Percentiles rank a stretch among this genome's conserved stretches.
Evolutionary conservation across 2,329 filamentous ascomycete genomes (phyloP).

Genomic region (Penicillium brasilianum): DNA sequence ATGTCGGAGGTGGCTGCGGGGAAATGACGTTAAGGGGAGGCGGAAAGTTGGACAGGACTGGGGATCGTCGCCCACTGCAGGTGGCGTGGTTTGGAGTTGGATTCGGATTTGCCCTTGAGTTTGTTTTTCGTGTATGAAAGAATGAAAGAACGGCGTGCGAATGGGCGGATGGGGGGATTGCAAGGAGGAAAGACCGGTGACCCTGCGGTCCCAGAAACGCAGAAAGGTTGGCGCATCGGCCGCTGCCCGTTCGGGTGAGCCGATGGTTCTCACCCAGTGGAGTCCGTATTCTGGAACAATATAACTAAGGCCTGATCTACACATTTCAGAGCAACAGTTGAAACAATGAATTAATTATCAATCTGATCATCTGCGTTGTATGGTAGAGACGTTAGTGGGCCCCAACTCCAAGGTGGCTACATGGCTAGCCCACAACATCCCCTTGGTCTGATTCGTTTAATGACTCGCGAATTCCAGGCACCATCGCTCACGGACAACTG

Average conservation of each 20-base stretch:
- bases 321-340: background rate
- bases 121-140: background rate
- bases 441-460: background rate
- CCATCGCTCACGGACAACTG: background rate
- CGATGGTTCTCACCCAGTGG: background rate
- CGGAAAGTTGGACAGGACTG: background rate
- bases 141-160: background rate
- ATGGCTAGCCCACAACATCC: background rate
- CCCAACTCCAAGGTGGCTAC: background rate
- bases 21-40: conserved; percentile 18
- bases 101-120: background rate
- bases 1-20: conserved; percentile 14
- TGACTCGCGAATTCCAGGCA: background rate
- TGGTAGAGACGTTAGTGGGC: background rate
- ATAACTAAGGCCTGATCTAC: background rate
- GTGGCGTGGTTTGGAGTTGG: too few relatives aligned
- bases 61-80: conserved; percentile 3
- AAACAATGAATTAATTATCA: background rate
- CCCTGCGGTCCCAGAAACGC: background rate
- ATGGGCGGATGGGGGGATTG: background rate
- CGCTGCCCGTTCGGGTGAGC: background rate
- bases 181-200: background rate
- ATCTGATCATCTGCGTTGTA: background rate
- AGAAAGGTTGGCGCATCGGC: background rate
- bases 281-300: background rate